phyloP scores from a whole-genome alignment of 306 rosid genomes.

The Ormosia emarginata region DNA sequence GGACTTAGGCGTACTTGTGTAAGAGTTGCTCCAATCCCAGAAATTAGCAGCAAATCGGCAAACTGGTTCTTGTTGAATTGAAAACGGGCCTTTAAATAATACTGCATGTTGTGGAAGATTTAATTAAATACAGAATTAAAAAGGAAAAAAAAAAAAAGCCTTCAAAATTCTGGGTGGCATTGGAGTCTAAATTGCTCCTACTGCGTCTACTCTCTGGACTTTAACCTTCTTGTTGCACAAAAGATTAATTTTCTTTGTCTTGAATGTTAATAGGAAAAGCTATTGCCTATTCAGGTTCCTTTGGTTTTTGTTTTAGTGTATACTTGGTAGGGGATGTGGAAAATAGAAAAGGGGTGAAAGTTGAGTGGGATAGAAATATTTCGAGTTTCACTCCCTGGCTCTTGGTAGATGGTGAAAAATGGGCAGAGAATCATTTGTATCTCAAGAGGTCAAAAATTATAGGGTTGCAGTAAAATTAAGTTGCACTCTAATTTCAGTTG shows the following conservation, averaged over 20 bases:
- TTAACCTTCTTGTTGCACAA: background rate
- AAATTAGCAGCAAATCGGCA: slow-evolving; percentile 72
- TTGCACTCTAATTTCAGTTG: background rate
- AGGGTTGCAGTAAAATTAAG: too few species aligned
- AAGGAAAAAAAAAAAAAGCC: too few species aligned
- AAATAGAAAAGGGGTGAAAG: too few species aligned
- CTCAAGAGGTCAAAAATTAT: too few species aligned
- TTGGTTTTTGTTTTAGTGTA: too few species aligned
- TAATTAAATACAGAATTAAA: background rate
- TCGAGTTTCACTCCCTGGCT: too few species aligned
- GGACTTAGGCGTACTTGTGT: slow-evolving; percentile 54
- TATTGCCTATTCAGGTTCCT: too few species aligned
- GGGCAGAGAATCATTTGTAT: too few species aligned
- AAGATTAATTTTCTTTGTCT: background rate
- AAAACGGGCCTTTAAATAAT: slow-evolving; percentile 83
- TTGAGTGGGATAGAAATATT: too few species aligned
- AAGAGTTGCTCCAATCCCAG: slow-evolving; percentile 57
- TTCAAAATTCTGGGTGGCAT: background rate
- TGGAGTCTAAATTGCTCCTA: background rate
- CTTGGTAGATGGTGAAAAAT: too few species aligned
- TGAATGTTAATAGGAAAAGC: too few species aligned
- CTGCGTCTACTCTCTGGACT: background rate
- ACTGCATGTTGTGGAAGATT: slow-evolving; percentile 53
- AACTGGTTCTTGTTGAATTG: slow-evolving; percentile 72
- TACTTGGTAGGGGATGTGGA: too few species aligned